Conservation (phyloP, 2,329 filamentous ascomycete species). For the Sarocladiaceae sp. region DNA sequence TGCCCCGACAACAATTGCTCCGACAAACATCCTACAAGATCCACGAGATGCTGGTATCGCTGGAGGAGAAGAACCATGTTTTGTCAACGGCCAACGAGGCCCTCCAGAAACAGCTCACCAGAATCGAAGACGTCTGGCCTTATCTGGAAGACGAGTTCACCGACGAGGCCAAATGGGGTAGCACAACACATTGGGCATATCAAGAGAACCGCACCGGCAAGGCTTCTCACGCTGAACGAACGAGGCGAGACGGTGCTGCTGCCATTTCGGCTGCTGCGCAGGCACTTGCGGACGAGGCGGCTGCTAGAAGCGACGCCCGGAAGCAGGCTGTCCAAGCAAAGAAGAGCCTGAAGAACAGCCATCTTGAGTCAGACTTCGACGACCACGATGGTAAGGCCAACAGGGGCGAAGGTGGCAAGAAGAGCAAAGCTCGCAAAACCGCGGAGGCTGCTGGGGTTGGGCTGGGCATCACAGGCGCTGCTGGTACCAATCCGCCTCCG, state of each 20-base stretch:
- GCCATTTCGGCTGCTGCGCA: constrained; percentile 72
- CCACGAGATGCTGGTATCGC: constrained; percentile 76
- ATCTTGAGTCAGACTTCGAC: constrained; percentile 74
- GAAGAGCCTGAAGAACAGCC: constrained; percentile 58
- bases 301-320: constrained; percentile 74
- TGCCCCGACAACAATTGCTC: constrained; percentile 67
- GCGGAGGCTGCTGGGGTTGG: constrained; percentile 50
- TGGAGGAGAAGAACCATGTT: constrained; percentile 98
- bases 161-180: constrained; percentile 90
- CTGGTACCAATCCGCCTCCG: constrained; percentile 47
- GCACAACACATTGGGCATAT: constrained; percentile 91
- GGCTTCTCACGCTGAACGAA: constrained; percentile 63
- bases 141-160: constrained; percentile 85
- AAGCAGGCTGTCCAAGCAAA: constrained; percentile 76
- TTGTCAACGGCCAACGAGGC: constrained; percentile 88
- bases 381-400: constrained; percentile 44
- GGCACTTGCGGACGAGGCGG: constrained; percentile 74
- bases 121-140: constrained; percentile 81
- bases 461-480: constrained; percentile 57
- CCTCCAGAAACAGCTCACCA: constrained; percentile 73
- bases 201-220: constrained; percentile 68
- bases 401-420: constrained; percentile 52
- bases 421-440: constrained; percentile 59
- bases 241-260: constrained; percentile 71
- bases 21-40: constrained; percentile 72